These are phyloP conservation scores for Tricholoma sp. DNA, from an alignment of 768 basidiomycete genomes.

Conservation along the genomic window DNA sequence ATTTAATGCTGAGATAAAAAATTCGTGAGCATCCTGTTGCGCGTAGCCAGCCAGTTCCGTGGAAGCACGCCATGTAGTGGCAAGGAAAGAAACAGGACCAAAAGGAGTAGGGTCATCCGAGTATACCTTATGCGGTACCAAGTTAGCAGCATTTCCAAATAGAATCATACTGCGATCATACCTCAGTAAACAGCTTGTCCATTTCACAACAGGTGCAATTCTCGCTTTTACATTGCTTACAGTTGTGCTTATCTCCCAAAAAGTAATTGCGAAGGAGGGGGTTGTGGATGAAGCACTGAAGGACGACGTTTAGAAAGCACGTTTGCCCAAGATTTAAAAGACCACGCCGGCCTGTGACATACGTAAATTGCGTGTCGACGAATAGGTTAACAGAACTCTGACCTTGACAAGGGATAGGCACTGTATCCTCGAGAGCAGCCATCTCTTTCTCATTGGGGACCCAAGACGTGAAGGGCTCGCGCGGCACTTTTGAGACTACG, in stretches of 20 bases:
- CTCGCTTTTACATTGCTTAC: constrained; percentile 56
- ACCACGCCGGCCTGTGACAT: constrained; percentile 63
- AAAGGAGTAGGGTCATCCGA: constrained; percentile 57
- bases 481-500: constrained; percentile 29
- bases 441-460: constrained; percentile 31
- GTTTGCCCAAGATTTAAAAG: constrained; percentile 88
- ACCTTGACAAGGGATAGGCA: constrained; percentile 69
- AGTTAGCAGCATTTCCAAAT: not conserved
- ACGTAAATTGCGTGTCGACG: not conserved
- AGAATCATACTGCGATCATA: constrained; percentile 17
- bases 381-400: not conserved
- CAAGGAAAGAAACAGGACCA: constrained; percentile 79
- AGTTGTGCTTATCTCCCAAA: constrained; percentile 86
- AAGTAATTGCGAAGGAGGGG: constrained; percentile 87
- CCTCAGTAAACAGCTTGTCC: constrained; percentile 81
- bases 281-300: constrained; percentile 88
- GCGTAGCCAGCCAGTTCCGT: constrained; percentile 86
- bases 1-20: constrained; percentile 78
- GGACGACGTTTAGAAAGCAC: constrained; percentile 88
- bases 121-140: constrained; percentile 38
- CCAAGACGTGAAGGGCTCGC: constrained; percentile 35
- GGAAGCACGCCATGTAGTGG: constrained; percentile 78
- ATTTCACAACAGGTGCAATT: constrained; percentile 91
- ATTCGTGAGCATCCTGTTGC: constrained; percentile 93
- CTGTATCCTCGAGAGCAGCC: constrained; percentile 43